Evolutionary conservation across 352 stramenopile genomes (phyloP), one percentile per base, ranked within the genome.

Genomic region (Phytopythium litorale): DNA sequence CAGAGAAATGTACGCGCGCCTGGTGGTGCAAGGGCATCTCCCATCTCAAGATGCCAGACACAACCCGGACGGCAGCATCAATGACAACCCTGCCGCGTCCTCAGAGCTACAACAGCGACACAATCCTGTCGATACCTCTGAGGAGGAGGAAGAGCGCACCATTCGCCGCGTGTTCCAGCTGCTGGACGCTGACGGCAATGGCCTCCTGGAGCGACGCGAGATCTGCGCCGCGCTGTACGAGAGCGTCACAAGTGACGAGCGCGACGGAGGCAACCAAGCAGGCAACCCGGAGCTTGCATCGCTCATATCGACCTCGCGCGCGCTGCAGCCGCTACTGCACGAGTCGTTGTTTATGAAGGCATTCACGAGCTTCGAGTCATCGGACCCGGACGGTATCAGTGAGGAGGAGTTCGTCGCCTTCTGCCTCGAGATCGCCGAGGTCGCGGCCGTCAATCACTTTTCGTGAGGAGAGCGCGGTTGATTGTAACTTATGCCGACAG

Each of bases 321-420:
- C 79, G 15, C 57, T 92, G 6, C 76, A 87, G 38, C 83, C 81
- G 11, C 64, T 92, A 52, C 52, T 91, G 11, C 76, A 83, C 18
- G 62, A 92, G 32, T 38, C 78, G 50, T 63, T 78, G 33, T 91
- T 92, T 53, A 75, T 88, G 55, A 70, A 80, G 21, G 83, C 83
- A 42, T 91, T 92, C 50, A 66, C 58, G 1, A 73, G 71, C 33
- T 87, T 89, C 46, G 79, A 89, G 62, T 74, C 83, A 4, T 50
- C 76, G 28, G 78, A 90, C 46, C 70, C 70, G 13, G 73, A 73
- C 7, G 83, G 83, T 1, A 92, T 92, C 54, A 78, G 61, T 7
- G 71, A 84, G 25, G 76, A 89, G 46, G 83, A 92, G 21, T 92
- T 92, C 66, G 77, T 92, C 15, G 70, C 68, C 32, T 91, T 92